Percentiles rank a stretch among this genome's conserved stretches.
These are phyloP conservation scores for Ogataea kodamae DNA, from an alignment of 805 yeast species.

Conservation along the genomic window DNA sequence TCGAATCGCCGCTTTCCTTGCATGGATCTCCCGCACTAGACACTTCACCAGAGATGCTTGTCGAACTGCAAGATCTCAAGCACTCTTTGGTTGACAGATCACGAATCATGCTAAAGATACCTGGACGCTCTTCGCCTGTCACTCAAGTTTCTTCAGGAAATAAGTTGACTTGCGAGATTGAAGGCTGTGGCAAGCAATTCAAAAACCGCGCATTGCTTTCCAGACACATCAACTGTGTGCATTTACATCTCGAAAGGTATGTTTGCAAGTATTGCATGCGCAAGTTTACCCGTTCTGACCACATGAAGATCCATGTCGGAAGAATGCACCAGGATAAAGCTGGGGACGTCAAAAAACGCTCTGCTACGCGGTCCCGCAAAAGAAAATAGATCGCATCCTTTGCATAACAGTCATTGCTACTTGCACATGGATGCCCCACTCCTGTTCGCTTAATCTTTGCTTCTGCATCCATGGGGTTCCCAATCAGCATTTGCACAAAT, in stretches of 20 bases:
- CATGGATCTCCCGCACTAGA: constrained; percentile 5
- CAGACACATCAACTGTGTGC: constrained; percentile 65
- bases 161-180: constrained; percentile 36
- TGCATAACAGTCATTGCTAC: constrained; percentile 6
- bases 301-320: constrained; percentile 60
- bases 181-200: constrained; percentile 41
- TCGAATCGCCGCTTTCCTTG: constrained; percentile 3
- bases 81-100: constrained; percentile 2
- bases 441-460: too few species aligned
- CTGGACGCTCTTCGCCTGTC: constrained; percentile 7
- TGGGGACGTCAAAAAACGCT: constrained; percentile 8
- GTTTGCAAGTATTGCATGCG: constrained; percentile 56
- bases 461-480: too few species aligned
- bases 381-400: constrained; percentile 8
- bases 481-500: too few species aligned
- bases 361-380: constrained; percentile 7
- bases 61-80: neutral
- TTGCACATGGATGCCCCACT: constrained; percentile 3
- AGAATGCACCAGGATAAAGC: constrained; percentile 29
- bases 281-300: constrained; percentile 64
- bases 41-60: constrained; percentile 4
- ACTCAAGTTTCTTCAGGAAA: constrained; percentile 17
- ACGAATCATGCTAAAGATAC: constrained; percentile 9
- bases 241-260: constrained; percentile 48
- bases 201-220: constrained; percentile 64